Evolutionary conservation across 768 basidiomycete species (phyloP).

Genomic region (Pleurotus salmoneostramineus): DNA sequence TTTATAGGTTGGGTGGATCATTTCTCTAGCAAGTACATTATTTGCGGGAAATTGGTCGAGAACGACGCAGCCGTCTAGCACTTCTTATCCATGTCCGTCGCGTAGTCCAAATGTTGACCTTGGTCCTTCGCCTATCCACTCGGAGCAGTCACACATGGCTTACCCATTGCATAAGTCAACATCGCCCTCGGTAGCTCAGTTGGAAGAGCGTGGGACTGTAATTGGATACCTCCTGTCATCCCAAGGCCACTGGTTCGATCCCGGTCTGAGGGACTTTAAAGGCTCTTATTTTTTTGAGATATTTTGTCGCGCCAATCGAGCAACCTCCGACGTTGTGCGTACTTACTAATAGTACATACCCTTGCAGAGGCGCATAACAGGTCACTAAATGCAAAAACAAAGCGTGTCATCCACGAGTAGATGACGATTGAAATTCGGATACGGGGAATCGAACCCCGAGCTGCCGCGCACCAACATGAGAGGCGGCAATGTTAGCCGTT

Average conservation of each 20-base stretch:
- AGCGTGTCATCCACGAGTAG: neutral
- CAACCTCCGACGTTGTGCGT: too few species aligned
- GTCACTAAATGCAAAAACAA: neutral
- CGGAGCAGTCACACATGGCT: too few species aligned
- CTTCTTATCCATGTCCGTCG: too few species aligned
- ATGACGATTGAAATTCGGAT: neutral
- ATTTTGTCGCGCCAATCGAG: too few species aligned
- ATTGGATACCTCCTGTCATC: neutral
- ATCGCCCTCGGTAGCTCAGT: constrained; percentile 5
- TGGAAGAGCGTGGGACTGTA: constrained; percentile 8
- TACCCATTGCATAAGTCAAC: too few species aligned
- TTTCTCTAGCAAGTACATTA: constrained; percentile 88
- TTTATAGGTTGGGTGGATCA: constrained; percentile 86
- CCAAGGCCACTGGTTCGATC: constrained; percentile 7
- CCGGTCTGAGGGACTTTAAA: neutral
- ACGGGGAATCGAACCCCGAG: constrained; percentile 60
- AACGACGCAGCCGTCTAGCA: constrained; percentile 48
- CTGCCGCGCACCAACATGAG: constrained; percentile 41
- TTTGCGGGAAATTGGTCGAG: constrained; percentile 86
- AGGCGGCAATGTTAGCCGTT: constrained; percentile 61
- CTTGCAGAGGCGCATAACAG: neutral
- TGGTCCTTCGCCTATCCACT: too few species aligned
- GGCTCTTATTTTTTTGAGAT: neutral
- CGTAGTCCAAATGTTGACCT: too few species aligned
- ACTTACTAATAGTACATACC: neutral